A percentile compares a stretch with the other conserved stretches of the same genome.
Conservation (phyloP, 768 basidiomycete species). For the Serendipita vermifera region DNA sequence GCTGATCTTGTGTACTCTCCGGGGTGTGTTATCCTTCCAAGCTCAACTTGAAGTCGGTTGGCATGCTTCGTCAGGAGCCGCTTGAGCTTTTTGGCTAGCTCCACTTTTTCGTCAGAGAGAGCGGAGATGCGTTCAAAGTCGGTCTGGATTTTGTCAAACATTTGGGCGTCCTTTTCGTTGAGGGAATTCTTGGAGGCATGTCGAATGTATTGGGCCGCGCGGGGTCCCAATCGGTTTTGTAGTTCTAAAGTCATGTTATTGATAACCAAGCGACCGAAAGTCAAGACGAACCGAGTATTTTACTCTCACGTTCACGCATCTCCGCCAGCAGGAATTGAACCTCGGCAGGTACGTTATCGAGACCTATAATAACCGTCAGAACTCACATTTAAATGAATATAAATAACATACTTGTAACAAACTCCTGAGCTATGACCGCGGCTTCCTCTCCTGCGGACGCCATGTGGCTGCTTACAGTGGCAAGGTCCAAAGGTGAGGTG, state of each 20-base stretch:
- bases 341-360: constrained; percentile 5
- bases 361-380: neutral
- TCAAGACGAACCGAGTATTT: neutral
- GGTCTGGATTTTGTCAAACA: neutral
- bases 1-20: neutral
- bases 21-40: neutral
- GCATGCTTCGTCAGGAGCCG: constrained; percentile 4
- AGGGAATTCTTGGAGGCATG: neutral
- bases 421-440: constrained; percentile 6
- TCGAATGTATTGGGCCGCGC: constrained; percentile 4
- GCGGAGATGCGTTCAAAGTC: neutral
- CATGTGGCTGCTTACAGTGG: too few relatives aligned
- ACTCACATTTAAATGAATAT: neutral
- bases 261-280: neutral
- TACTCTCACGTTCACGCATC: constrained; percentile 2
- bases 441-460: neutral
- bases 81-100: neutral
- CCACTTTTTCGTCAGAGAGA: constrained; percentile 5
- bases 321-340: constrained; percentile 5
- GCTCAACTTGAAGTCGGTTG: constrained; percentile 5
- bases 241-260: neutral
- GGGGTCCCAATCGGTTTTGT: neutral
- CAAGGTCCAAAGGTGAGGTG: too few relatives aligned
- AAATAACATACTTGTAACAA: neutral
- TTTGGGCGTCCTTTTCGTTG: neutral